phyloP scores from a whole-genome alignment of 140 eudicot genomes.

The Oenanthe javanica region DNA sequence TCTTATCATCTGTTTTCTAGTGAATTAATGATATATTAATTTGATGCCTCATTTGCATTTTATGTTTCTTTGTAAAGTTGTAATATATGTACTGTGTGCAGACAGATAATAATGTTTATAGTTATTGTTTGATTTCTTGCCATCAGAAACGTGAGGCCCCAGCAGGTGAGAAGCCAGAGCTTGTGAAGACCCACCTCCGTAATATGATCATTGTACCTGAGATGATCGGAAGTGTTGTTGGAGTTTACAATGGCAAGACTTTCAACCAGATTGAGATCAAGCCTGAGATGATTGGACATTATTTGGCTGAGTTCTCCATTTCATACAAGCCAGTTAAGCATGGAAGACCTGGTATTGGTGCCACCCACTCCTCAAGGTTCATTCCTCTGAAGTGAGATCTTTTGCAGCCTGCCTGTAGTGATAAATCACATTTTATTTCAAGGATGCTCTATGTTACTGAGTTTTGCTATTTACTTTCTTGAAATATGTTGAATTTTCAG shows the following conservation, averaged over 20 bases:
- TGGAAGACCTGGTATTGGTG: slow-evolving; percentile 64
- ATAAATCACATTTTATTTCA: background rate
- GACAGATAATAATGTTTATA: background rate
- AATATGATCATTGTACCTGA: slow-evolving; percentile 58
- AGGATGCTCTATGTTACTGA: slow-evolving; percentile 5
- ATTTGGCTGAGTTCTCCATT: slow-evolving; percentile 49
- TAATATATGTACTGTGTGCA: too few relatives aligned
- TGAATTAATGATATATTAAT: background rate
- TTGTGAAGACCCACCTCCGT: slow-evolving; percentile 52
- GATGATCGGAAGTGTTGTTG: slow-evolving; percentile 44
- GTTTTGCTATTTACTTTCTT: background rate
- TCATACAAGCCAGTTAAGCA: slow-evolving; percentile 59
- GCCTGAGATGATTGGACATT: slow-evolving; percentile 56
- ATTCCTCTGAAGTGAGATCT: slow-evolving; percentile 41
- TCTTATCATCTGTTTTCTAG: too few relatives aligned
- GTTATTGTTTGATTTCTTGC: background rate
- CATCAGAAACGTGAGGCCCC: slow-evolving; percentile 58
- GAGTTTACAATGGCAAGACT: slow-evolving; percentile 54
- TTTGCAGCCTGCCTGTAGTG: background rate
- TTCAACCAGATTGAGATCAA: slow-evolving; percentile 48
- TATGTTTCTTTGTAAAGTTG: too few relatives aligned
- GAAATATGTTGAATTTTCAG: background rate
- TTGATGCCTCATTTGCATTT: background rate
- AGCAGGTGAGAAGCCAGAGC: slow-evolving; percentile 89
- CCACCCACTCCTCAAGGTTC: slow-evolving; percentile 64